These are phyloP conservation scores for Phytopythium oedochilum DNA, from an alignment of 352 stramenopile genomes.

Conservation along the genomic window DNA sequence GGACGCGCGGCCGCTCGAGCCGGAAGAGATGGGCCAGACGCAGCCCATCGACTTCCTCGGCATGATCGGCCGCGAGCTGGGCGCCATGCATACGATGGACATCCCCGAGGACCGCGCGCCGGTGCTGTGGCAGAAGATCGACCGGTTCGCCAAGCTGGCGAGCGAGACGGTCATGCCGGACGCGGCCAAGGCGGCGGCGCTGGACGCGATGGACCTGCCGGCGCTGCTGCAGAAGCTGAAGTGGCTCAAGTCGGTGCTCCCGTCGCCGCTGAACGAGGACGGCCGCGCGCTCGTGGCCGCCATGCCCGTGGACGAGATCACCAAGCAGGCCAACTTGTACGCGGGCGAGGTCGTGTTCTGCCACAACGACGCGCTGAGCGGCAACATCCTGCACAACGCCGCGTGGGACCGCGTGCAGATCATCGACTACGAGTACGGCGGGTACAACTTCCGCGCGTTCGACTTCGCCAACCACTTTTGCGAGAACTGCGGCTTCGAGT, in stretches of 20 bases:
- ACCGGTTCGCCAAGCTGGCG: constrained; percentile 78
- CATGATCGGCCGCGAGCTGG: constrained; percentile 87
- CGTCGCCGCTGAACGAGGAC: constrained; percentile 64
- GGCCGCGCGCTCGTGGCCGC: constrained; percentile 49
- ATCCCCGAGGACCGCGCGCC: constrained; percentile 56
- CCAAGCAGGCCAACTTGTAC: constrained; percentile 71
- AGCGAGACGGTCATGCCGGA: constrained; percentile 56
- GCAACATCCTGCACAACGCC: constrained; percentile 80
- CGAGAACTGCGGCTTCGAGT: constrained; percentile 92
- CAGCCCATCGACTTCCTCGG: constrained; percentile 71
- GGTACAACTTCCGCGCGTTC: constrained; percentile 91
- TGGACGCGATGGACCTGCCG: constrained; percentile 62
- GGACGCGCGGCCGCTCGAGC: constrained; percentile 74
- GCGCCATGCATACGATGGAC: constrained; percentile 84
- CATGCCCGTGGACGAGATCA: constrained; percentile 60
- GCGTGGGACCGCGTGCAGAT: constrained; percentile 85
- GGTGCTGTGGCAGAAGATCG: constrained; percentile 76
- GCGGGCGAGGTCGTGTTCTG: constrained; percentile 86
- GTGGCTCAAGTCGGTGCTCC: constrained; percentile 83
- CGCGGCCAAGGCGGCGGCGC: constrained; percentile 42
- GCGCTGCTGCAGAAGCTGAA: constrained; percentile 55
- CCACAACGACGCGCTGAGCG: constrained; percentile 92
- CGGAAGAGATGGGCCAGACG: constrained; percentile 83
- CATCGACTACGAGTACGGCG: constrained; percentile 95
- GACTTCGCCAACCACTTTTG: constrained; percentile 96